Percentiles rank a stretch among this genome's conserved stretches.
Conservation (phyloP, 768 basidiomycete genomes). For the Boletus coccyginus region DNA sequence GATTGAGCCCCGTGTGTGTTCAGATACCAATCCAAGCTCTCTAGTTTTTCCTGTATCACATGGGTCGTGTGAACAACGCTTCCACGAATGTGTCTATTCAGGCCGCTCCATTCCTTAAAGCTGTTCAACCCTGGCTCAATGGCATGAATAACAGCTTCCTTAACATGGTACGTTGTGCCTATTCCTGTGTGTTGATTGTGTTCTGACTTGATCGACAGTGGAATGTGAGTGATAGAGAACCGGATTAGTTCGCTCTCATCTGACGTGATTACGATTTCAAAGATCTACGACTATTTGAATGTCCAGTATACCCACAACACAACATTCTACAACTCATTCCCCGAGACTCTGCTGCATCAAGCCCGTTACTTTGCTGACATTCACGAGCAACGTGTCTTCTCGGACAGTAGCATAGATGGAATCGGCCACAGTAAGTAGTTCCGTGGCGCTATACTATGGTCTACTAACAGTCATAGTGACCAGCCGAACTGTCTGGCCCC, state of each 20-base stretch:
- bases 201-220: constrained; percentile 43
- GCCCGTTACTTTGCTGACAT: constrained; percentile 73
- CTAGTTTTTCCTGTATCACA: constrained; percentile 29
- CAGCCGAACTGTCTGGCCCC: constrained; percentile 70
- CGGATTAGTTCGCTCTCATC: neutral
- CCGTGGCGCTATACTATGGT: neutral
- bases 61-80: constrained; percentile 31
- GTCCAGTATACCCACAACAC: constrained; percentile 77
- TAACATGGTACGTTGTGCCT: constrained; percentile 53
- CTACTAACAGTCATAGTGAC: constrained; percentile 51
- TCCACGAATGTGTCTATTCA: constrained; percentile 52
- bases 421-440: constrained; percentile 70
- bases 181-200: neutral
- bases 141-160: constrained; percentile 59
- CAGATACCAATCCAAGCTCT: neutral
- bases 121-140: constrained; percentile 64
- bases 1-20: neutral
- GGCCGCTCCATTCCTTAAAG: constrained; percentile 63
- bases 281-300: constrained; percentile 79
- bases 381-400: constrained; percentile 76
- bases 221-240: constrained; percentile 52
- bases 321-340: constrained; percentile 70
- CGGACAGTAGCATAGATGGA: constrained; percentile 50
- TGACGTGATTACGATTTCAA: neutral
- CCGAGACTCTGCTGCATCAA: constrained; percentile 66